Base-by-base conservation (phyloP, 2,329 filamentous ascomycete species). In the Penicillium sp. region DNA sequence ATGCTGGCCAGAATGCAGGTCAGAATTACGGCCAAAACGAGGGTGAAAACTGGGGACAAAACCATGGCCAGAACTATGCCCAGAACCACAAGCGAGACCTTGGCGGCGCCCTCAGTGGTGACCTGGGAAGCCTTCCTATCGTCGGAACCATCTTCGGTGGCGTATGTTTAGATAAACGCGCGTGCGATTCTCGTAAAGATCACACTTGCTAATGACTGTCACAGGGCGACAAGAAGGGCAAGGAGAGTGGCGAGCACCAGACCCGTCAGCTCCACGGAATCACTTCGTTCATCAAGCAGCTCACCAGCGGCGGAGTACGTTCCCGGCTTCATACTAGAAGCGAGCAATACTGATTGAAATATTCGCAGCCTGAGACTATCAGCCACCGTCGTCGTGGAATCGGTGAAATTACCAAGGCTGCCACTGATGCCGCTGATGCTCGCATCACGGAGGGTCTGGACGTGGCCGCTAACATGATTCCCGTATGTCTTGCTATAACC, bases 261-360 rank as follows among this genome's bases (percentile, higher is more conserved):
- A 11, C 39, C 10, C 39, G 44, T 11, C 10, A 37, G 15, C 31
- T 27, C n/a, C 26, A 41, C 13, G 45, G 47, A 2, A 2, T 50
- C 18, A 34, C 36, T 8, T 29, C 36, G 6, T 9, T 51, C 3
- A n/a, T 53, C 19, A 13, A 46, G 14, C 19, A 28, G 2, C 27
- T 53, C 8, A 53, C 48, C 8, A 46, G 30, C 15, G 43, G 50
- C 14, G 6, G 29, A 14, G 50, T 53, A 39, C 31, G 43, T 45
- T n/a, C 4, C 5, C 25, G 4, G 4, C 4, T 27, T 9, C 5
- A 27, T 6, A n/a, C 11, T 27, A 9, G 5, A 4, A 7, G 14
- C 4, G 4, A 6, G 14, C 10, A 27, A n/a, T n/a, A n/a, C n/a
- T n/a, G 11, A n/a, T 13, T 27, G 14, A 27, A 9, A 7, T 13